Evolutionary conservation across 257 asterid genomes (phyloP).

Genomic region (Plantago major): DNA sequence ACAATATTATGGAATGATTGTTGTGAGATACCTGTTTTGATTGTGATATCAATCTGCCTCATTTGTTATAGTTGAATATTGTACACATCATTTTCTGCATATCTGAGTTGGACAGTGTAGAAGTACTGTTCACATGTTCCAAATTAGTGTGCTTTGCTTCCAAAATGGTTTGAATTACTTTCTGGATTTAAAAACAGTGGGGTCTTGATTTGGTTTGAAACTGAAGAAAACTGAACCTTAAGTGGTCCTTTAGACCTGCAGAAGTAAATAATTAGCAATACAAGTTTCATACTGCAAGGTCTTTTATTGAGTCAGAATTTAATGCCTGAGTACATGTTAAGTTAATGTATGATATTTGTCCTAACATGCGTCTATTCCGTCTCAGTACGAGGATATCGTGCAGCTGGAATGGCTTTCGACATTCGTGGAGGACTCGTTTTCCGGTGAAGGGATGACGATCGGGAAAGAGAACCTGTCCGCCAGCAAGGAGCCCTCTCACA

Average conservation of each 20-base stretch:
- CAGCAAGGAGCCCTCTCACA: conserved; percentile 28
- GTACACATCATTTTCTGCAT: not conserved
- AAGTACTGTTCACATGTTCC: not conserved
- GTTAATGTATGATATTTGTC: not conserved
- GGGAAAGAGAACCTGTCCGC: conserved; percentile 38
- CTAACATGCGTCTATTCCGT: not conserved
- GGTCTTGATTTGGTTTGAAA: too few species aligned
- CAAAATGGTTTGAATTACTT: too few species aligned
- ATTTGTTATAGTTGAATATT: not conserved
- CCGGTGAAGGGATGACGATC: conserved; percentile 51
- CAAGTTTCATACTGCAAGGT: not conserved
- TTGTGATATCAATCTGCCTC: conserved; percentile 11
- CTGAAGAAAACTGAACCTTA: too few species aligned
- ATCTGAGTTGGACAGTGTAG: not conserved
- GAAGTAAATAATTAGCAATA: not conserved
- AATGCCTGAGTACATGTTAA: not conserved
- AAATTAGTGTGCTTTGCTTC: too few species aligned
- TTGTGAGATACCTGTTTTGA: not conserved
- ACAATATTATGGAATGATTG: not conserved
- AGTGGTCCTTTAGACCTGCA: too few species aligned
- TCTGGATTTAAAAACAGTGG: too few species aligned
- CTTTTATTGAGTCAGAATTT: too few species aligned
- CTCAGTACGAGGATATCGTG: conserved; percentile 74
- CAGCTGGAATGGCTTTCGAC: conserved; percentile 72
- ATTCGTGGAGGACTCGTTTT: conserved; percentile 76